Base-by-base conservation (phyloP, 2,329 filamentous ascomycete species). In the Laburnicola sp. region DNA sequence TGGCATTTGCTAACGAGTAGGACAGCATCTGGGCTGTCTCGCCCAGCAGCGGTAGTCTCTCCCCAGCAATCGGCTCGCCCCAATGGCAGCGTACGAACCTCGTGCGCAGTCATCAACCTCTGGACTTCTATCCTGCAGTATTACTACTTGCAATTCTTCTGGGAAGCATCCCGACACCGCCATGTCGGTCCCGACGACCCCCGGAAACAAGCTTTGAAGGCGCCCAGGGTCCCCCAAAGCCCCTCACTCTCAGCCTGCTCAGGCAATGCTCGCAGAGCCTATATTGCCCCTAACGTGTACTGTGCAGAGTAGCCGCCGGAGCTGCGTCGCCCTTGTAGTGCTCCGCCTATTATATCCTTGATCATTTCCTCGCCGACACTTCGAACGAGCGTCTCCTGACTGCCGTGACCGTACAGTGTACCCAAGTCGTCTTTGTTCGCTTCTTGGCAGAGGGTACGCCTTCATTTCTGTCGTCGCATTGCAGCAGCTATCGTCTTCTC, bases 261-360 rank as follows among this genome's bases (percentile, higher is more conserved):
- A n/a, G n/a, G 49, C 48, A 50, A 50, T 44, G 39, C 51, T 16
- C 40, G 49, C 56, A 53, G 36, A 48, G n/a, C 41, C 25, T 52
- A 57, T 57, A 59, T 55, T 59, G 54, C 53, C 43, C 51, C 48
- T 51, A 27, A 55, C 55, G 51, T 60, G n/a, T 60, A 45, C 56
- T 47, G 54, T 53, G 56, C 61, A 59, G 56, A 60, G 48, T 54
- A 50, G 59, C 57, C 48, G 34, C 44, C 56, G 50, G 48, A 44
- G 27, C 34, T 27, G 35, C 50, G 44, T 35, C 50, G 40, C 54
- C 50, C 43, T 44, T 28, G 41, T 44, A 47, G 28, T 45, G 44
- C 23, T 42, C 40, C 16, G 8, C 35, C 27, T 32, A 8, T 30
- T n/a, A n/a, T n/a, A 35, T 48, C 35, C 16, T 28, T 5, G 28